A percentile compares a stretch with the other conserved stretches of the same genome.
phyloP scores from a whole-genome alignment of 306 rosid genomes.

The Vachellia pachyceras region DNA sequence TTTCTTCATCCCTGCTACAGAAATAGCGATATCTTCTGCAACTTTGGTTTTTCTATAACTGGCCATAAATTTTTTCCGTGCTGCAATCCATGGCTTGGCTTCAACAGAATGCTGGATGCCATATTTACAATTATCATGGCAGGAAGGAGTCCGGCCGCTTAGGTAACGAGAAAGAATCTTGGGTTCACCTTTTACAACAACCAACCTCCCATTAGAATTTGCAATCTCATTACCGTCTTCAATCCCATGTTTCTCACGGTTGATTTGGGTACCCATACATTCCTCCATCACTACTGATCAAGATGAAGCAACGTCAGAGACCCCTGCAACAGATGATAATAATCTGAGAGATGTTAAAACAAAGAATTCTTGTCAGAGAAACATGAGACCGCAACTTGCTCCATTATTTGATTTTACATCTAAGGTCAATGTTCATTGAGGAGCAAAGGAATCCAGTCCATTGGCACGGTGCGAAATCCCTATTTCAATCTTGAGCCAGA shows the following conservation, averaged over 20 bases:
- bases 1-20: constrained; percentile 40
- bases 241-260: constrained; percentile 34
- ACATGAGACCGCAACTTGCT: constrained; percentile 15
- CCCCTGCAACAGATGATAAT: constrained; percentile 51
- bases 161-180: constrained; percentile 73
- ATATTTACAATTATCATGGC: constrained; percentile 84
- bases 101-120: constrained; percentile 56
- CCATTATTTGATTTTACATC: not conserved
- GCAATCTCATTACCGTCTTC: constrained; percentile 34
- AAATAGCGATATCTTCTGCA: constrained; percentile 35
- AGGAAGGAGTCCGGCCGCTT: constrained; percentile 54
- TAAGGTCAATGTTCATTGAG: not conserved
- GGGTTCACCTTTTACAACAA: constrained; percentile 20
- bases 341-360: constrained; percentile 4
- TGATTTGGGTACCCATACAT: constrained; percentile 45
- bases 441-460: constrained; percentile 12
- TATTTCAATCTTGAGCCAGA: no score
- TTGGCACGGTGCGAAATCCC: constrained; percentile 24
- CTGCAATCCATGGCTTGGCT: constrained; percentile 49
- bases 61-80: constrained; percentile 36
- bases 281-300: constrained; percentile 51
- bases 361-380: constrained; percentile 13
- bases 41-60: constrained; percentile 32
- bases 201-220: constrained; percentile 30
- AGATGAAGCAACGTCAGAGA: constrained; percentile 37